A percentile compares a stretch with the other conserved stretches of the same genome.
Conservation (phyloP, 1,139 yeast genomes). For the Taphrina betulina region DNA sequence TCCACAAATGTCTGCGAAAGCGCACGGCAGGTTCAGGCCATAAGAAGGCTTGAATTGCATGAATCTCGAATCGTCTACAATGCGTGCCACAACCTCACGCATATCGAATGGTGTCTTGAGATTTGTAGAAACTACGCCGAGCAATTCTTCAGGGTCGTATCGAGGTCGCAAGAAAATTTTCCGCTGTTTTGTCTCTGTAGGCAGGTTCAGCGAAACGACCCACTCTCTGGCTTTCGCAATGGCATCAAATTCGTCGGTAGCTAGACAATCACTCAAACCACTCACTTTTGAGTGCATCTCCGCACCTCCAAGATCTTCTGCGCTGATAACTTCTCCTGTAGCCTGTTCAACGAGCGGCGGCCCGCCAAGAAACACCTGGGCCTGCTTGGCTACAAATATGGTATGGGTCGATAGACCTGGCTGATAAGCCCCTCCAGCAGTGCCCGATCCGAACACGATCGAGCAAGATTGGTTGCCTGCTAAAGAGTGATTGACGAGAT, state of each 20-base stretch:
- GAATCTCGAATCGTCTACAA: slow-evolving; percentile 45
- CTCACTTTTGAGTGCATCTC: slow-evolving; percentile 45
- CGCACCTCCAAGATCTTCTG: slow-evolving; percentile 46
- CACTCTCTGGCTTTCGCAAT: slow-evolving; percentile 43
- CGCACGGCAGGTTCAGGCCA: slow-evolving; percentile 44
- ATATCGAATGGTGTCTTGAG: slow-evolving; percentile 44
- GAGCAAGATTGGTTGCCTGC: slow-evolving; percentile 45
- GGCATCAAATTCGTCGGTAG: slow-evolving; percentile 44
- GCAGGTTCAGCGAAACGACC: slow-evolving; percentile 41
- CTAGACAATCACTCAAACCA: slow-evolving; percentile 45
- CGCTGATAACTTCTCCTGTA: slow-evolving; percentile 45
- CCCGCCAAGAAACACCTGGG: slow-evolving; percentile 46
- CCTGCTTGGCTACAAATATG: slow-evolving; percentile 45
- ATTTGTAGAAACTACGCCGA: slow-evolving; percentile 45
- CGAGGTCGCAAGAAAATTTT: slow-evolving; percentile 16
- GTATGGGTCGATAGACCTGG: slow-evolving; percentile 47
- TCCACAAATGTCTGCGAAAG: slow-evolving; percentile 42
- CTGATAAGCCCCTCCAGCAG: slow-evolving; percentile 48
- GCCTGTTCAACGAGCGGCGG: slow-evolving; percentile 47
- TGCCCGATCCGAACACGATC: slow-evolving; percentile 46
- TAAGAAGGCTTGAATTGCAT: slow-evolving; percentile 44
- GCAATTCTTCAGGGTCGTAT: slow-evolving; percentile 42
- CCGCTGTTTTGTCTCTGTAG: slow-evolving; percentile 38
- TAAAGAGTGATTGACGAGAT: slow-evolving; percentile 45
- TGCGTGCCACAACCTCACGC: slow-evolving; percentile 44